Conservation (phyloP, 768 basidiomycete species). For the Lenzites betulinus region DNA sequence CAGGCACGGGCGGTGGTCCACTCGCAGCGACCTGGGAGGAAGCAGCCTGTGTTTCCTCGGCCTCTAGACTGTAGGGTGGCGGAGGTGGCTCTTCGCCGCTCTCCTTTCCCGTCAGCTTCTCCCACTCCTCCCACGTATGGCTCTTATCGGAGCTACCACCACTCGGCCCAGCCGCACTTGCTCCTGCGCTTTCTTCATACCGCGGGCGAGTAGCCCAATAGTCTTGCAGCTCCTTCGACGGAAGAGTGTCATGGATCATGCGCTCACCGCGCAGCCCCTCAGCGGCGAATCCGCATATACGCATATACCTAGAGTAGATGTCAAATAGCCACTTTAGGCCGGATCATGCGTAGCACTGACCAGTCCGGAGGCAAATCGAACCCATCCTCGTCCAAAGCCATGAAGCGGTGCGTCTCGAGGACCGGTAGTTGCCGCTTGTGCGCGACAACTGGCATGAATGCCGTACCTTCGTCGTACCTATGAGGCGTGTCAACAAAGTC, state of each 20-base stretch:
- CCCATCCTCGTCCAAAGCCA: conserved; percentile 80
- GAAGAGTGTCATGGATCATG: conserved; percentile 62
- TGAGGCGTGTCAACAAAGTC: conserved; percentile 6
- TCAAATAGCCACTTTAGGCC: not conserved
- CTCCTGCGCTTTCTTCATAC: conserved; percentile 41
- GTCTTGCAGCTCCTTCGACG: conserved; percentile 70
- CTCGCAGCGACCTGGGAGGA: not conserved
- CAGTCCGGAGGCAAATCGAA: conserved; percentile 79
- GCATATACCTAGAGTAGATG: conserved; percentile 61
- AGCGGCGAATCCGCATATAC: conserved; percentile 71
- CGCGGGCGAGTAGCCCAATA: conserved; percentile 69
- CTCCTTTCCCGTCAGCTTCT: conserved; percentile 36
- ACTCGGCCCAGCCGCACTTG: not conserved
- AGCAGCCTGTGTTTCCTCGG: conserved; percentile 26
- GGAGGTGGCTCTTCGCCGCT: conserved; percentile 59
- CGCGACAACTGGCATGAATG: conserved; percentile 72
- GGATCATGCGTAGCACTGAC: conserved; percentile 39
- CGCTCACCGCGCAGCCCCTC: conserved; percentile 68
- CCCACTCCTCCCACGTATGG: conserved; percentile 50
- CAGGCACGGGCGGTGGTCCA: conserved; percentile 9
- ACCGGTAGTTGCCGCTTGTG: conserved; percentile 59
- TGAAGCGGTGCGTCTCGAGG: conserved; percentile 57
- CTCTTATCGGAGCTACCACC: conserved; percentile 5
- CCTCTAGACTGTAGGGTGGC: conserved; percentile 68
- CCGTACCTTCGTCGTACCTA: conserved; percentile 86